Evolutionary conservation across 2,329 filamentous ascomycete genomes (phyloP).

Genomic region (Clonostachys chloroleuca): DNA sequence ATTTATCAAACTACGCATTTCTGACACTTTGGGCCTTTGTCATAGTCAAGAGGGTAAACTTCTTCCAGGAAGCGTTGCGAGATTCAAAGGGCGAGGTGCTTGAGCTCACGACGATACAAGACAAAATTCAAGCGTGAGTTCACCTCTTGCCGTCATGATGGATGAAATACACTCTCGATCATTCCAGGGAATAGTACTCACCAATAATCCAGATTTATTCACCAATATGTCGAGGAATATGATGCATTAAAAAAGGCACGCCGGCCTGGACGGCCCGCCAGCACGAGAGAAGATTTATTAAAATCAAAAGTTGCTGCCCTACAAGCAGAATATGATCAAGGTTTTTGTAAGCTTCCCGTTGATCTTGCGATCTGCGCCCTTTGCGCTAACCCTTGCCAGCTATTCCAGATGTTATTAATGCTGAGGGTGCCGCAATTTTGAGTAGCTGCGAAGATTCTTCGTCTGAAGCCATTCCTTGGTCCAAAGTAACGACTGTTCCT

Average conservation of each 20-base stretch:
- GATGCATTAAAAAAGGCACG: constrained; percentile 61
- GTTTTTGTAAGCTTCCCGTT: constrained; percentile 60
- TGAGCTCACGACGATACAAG: constrained; percentile 51
- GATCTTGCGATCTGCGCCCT: neutral
- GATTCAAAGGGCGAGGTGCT: constrained; percentile 43
- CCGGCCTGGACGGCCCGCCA: constrained; percentile 75
- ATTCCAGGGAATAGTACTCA: neutral
- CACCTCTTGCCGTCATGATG: neutral
- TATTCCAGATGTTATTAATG: constrained; percentile 70
- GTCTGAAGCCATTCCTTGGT: constrained; percentile 45
- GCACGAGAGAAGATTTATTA: constrained; percentile 71
- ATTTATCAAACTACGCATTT: no score
- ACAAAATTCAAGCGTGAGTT: constrained; percentile 56
- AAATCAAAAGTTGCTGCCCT: constrained; percentile 67
- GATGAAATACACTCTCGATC: no score
- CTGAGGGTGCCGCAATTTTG: constrained; percentile 60
- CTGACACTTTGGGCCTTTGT: neutral
- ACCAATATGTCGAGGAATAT: constrained; percentile 67
- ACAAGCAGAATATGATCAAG: constrained; percentile 74
- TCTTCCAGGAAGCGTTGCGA: constrained; percentile 64
- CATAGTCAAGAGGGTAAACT: constrained; percentile 36
- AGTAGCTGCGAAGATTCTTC: constrained; percentile 70
- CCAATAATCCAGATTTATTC: constrained; percentile 41
- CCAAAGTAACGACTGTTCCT: constrained; percentile 68
- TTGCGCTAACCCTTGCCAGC: constrained; percentile 29